phyloP scores from a whole-genome alignment of 495 filamentous ascomycete genomes.

The Trichodelitschia bisporula region DNA sequence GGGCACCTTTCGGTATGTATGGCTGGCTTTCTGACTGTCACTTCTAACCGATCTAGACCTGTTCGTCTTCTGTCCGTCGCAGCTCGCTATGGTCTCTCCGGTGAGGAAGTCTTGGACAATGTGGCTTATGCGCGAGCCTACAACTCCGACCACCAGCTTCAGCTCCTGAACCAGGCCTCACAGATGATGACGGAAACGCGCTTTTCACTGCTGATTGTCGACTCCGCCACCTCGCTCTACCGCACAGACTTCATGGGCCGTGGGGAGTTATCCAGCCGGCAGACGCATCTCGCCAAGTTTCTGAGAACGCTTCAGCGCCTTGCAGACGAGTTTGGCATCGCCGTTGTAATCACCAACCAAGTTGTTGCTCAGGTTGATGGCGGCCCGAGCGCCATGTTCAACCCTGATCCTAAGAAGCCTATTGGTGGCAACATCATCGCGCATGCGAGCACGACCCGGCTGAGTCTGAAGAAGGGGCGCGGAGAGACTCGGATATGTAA shows the following conservation, averaged over 20 bases:
- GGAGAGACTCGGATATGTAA: slow-evolving; percentile 93
- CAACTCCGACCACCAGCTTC: slow-evolving; percentile 92
- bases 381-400: slow-evolving; percentile 90
- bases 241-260: slow-evolving; percentile 88
- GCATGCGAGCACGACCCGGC: slow-evolving; percentile 72
- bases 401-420: slow-evolving; percentile 95
- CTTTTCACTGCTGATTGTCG: slow-evolving; percentile 85
- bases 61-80: slow-evolving; percentile 79
- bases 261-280: slow-evolving; percentile 71
- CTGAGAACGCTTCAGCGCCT: slow-evolving; percentile 83
- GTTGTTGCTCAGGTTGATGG: slow-evolving; percentile 97
- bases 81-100: slow-evolving; percentile 77
- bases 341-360: slow-evolving; percentile 96
- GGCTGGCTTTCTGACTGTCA: neutral
- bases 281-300: slow-evolving; percentile 91
- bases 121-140: slow-evolving; percentile 94
- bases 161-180: slow-evolving; percentile 81
- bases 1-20: slow-evolving; percentile 53
- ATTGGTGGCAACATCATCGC: slow-evolving; percentile 98
- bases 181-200: slow-evolving; percentile 98
- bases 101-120: slow-evolving; percentile 94
- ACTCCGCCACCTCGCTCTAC: slow-evolving; percentile 85
- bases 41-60: slow-evolving; percentile 18
- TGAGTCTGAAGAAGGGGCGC: slow-evolving; percentile 85
- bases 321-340: slow-evolving; percentile 94